Evolutionary conservation across 2,329 filamentous ascomycete genomes (phyloP), one percentile per base, ranked within the genome.

Genomic region (Raffaelea ambrosiae): DNA sequence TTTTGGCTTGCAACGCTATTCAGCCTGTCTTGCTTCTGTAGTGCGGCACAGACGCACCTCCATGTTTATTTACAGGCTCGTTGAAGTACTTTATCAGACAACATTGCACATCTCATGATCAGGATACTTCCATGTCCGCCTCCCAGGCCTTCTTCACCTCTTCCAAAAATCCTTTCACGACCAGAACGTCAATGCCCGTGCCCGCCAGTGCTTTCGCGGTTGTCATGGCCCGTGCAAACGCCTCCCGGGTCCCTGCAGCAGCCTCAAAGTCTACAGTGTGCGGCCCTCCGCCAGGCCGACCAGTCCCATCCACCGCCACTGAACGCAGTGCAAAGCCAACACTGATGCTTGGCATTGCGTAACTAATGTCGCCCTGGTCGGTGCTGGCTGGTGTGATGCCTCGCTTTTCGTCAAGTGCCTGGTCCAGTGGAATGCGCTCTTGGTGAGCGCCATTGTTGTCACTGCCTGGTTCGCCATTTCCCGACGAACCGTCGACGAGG

Each of bases 281-380:
- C 18, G 76, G 75, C 0, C 72, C 69, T 13, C 60, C 61, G 1
- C 66, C 67, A 2, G 66, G 63, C 1, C 47, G 35, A 14, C 16
- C 29, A 3, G 19, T 39, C 13, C 46, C 46, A 19, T 44, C 41
- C 2, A 48, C 26, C 3, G 64, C 62, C 0, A 70, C 68, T 3
- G 74, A 67, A 16, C 62, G 63, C 49, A 80, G 77, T 22, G 66
- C 65, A 55, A 79, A 81, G 7, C 70, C 70, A 1, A 68, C 64
- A 48, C 67, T 74, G 35, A 82, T 58, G 46, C 72, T 76, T 36
- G 77, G 79, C 65, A 80, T 69, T 1, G 67, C 72, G 55, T 81
- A 73, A 53, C 72, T 78, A 47, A 81, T 60, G 51, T 82, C 70
- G 0, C 78, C 79, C 61, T 80, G 76, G 56, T 82, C 78, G 0